phyloP scores from a whole-genome alignment of 371 early-diverging fungal species.

The Mortierella sp. region DNA sequence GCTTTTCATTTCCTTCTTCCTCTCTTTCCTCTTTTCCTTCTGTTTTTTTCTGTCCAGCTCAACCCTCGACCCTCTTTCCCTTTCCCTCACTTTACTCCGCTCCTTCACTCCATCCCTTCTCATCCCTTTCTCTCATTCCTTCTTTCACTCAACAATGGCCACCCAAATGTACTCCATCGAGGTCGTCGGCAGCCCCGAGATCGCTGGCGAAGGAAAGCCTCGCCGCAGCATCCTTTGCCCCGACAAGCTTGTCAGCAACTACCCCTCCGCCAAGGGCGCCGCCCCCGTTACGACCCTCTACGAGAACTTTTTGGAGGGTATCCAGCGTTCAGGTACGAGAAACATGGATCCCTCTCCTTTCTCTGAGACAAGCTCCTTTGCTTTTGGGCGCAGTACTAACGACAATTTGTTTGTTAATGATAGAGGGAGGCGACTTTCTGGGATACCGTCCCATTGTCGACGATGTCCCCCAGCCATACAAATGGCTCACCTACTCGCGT shows the following conservation, averaged over 20 bases:
- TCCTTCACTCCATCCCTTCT: neutral
- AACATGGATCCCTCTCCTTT: neutral
- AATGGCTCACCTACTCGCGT: constrained; percentile 81
- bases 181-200: constrained; percentile 21
- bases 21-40: neutral
- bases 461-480: constrained; percentile 63
- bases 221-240: constrained; percentile 68
- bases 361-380: neutral
- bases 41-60: neutral
- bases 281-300: constrained; percentile 61
- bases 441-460: constrained; percentile 51
- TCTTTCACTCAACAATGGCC: neutral
- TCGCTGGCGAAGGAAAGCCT: constrained; percentile 64
- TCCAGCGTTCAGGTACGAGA: constrained; percentile 61
- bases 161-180: constrained; percentile 34
- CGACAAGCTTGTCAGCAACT: constrained; percentile 63
- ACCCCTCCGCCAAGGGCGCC: constrained; percentile 36
- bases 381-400: neutral
- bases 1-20: neutral
- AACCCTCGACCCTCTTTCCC: neutral
- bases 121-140: neutral
- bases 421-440: constrained; percentile 30
- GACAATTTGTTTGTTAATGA: neutral
- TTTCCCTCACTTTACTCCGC: neutral
- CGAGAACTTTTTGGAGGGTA: constrained; percentile 70